Conservation (phyloP, 2,329 filamentous ascomycete species). For the Aspergillus brasiliensis region DNA sequence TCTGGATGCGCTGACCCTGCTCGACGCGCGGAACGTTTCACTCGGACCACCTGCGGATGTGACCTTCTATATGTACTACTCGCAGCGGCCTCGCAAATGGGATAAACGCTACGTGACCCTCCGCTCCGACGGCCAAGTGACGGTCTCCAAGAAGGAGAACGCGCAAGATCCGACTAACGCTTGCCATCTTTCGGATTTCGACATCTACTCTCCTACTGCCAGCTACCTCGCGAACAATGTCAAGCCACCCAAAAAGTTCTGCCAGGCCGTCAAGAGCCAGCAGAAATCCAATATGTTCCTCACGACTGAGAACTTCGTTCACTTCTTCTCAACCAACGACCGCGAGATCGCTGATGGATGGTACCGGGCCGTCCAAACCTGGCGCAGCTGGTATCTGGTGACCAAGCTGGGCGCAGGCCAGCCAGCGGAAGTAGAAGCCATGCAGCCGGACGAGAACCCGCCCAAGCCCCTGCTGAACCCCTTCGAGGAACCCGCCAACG, state of each 20-base stretch:
- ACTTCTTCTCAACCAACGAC: slow-evolving; percentile 87
- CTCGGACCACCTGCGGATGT: slow-evolving; percentile 65
- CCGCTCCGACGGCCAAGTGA: slow-evolving; percentile 69
- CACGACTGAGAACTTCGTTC: slow-evolving; percentile 81
- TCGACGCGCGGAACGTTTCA: slow-evolving; percentile 68
- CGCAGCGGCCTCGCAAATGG: slow-evolving; percentile 82
- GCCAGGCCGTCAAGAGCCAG: slow-evolving; percentile 89
- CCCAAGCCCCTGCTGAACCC: slow-evolving; percentile 64
- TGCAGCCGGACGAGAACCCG: slow-evolving; percentile 15
- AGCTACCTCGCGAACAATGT: slow-evolving; percentile 69
- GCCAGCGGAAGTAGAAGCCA: slow-evolving; percentile 27
- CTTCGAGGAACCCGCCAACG: slow-evolving; percentile 49
- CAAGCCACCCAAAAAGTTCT: slow-evolving; percentile 80
- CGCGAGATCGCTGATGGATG: slow-evolving; percentile 66
- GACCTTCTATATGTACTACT: slow-evolving; percentile 75
- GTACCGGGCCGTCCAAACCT: slow-evolving; percentile 70
- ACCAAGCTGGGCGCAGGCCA: slow-evolving; percentile 66
- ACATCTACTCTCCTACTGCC: slow-evolving; percentile 78
- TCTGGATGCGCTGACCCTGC: slow-evolving; percentile 37
- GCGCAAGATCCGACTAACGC: slow-evolving; percentile 71
- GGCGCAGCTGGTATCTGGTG: slow-evolving; percentile 91
- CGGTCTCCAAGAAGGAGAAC: slow-evolving; percentile 69
- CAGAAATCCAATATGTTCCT: slow-evolving; percentile 84
- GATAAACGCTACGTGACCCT: slow-evolving; percentile 80
- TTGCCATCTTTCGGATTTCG: slow-evolving; percentile 88